Percentiles rank a stretch among this genome's conserved stretches.
Evolutionary conservation across 2,329 filamentous ascomycete genomes (phyloP).

Genomic region (Harringtonia aguacate): DNA sequence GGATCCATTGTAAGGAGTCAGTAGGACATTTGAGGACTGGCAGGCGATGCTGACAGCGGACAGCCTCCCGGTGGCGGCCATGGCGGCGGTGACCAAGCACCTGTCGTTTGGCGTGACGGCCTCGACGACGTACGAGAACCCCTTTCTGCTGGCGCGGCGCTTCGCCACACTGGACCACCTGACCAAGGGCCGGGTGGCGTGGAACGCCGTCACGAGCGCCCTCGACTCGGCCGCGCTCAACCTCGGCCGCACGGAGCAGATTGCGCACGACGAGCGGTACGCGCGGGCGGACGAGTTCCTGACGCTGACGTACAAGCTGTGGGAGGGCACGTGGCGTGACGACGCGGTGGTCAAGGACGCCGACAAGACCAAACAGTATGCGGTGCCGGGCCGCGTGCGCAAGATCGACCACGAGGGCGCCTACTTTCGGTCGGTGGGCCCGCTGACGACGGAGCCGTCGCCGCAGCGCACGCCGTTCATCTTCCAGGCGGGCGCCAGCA

Average conservation of each 20-base stretch:
- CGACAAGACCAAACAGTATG: slow-evolving; percentile 5
- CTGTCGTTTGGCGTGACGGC: slow-evolving; percentile 11
- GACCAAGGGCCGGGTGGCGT: slow-evolving; percentile 11
- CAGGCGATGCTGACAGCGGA: not conserved
- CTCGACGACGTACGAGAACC: slow-evolving; percentile 8
- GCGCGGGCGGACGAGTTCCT: slow-evolving; percentile 14
- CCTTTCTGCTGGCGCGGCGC: slow-evolving; percentile 9
- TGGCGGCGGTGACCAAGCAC: slow-evolving; percentile 11
- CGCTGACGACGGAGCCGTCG: slow-evolving; percentile 3
- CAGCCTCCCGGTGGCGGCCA: slow-evolving; percentile 5
- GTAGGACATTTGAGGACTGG: not conserved
- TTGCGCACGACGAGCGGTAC: slow-evolving; percentile 14
- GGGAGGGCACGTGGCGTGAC: slow-evolving; percentile 7
- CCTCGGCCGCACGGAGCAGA: slow-evolving; percentile 7
- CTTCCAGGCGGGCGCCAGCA: slow-evolving; percentile 15
- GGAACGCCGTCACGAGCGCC: slow-evolving; percentile 14
- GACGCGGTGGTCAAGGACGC: slow-evolving; percentile 9
- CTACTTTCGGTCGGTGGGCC: not conserved
- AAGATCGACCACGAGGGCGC: slow-evolving; percentile 1
- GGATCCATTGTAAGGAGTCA: not conserved
- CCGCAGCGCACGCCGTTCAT: slow-evolving; percentile 13
- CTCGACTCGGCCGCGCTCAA: slow-evolving; percentile 8
- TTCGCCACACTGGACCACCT: slow-evolving; percentile 11
- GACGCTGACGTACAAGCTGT: slow-evolving; percentile 12
- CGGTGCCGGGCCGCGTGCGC: slow-evolving; percentile 1